A percentile compares a stretch with the other conserved stretches of the same genome.
Evolutionary conservation across 441 rosid genomes (phyloP).

Genomic region (Biscutella laevigata): DNA sequence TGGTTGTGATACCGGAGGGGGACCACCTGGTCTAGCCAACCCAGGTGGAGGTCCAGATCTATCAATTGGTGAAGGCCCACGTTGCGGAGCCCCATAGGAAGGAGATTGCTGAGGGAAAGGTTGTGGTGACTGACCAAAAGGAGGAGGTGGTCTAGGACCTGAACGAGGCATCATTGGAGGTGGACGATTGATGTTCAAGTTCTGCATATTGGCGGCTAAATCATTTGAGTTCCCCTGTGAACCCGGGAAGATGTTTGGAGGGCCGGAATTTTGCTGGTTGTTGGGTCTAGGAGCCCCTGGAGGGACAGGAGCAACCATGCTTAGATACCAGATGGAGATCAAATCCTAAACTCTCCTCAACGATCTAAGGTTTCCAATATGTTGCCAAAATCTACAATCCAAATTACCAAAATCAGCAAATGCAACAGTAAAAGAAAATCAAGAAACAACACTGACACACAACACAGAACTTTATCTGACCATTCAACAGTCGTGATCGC

Average conservation of each 20-base stretch:
- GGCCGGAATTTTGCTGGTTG: conserved; percentile 33
- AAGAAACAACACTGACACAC: background rate
- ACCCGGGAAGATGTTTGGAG: conserved; percentile 43
- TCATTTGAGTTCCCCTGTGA: conserved; percentile 33
- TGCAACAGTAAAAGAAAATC: background rate
- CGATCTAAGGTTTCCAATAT: background rate
- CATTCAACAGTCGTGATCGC: background rate
- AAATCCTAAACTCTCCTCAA: conserved; percentile 15
- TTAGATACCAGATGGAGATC: conserved; percentile 22
- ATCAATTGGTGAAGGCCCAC: conserved; percentile 31
- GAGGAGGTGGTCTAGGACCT: conserved; percentile 45
- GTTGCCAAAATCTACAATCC: conserved; percentile 17
- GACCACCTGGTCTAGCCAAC: conserved; percentile 40
- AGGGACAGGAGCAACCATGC: conserved; percentile 78
- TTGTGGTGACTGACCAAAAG: conserved; percentile 51
- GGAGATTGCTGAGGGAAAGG: conserved; percentile 43
- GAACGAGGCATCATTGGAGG: conserved; percentile 32
- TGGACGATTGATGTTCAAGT: conserved; percentile 54
- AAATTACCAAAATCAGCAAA: conserved; percentile 14
- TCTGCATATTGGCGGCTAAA: conserved; percentile 55
- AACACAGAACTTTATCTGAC: background rate
- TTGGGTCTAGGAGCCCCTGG: conserved; percentile 79
- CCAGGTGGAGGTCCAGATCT: conserved; percentile 37
- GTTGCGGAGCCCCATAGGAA: conserved; percentile 34
- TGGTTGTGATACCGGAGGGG: conserved; percentile 49